Percentiles rank a stretch among this genome's conserved stretches.
Conservation (phyloP, 306 rosid species). For the Alnus rubra region DNA sequence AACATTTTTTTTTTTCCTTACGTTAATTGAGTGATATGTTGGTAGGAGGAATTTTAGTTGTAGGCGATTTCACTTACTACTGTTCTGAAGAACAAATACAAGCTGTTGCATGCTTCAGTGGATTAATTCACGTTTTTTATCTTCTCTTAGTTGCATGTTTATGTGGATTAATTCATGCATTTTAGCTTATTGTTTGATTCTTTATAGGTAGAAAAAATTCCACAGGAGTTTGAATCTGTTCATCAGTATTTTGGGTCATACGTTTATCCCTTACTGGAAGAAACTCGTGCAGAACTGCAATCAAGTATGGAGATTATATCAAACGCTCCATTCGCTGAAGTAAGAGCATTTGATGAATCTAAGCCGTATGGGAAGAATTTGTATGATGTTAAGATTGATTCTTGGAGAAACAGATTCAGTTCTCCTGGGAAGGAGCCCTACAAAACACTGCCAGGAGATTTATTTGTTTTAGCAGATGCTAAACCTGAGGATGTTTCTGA, state of each 20-base stretch:
- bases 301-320: conserved; percentile 52
- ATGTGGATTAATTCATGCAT: no score
- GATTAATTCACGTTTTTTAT: no score
- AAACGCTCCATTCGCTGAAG: conserved; percentile 51
- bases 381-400: conserved; percentile 42
- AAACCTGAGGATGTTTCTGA: conserved; percentile 76
- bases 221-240: conserved; percentile 40
- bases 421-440: conserved; percentile 53
- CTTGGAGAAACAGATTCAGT: conserved; percentile 50
- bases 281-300: conserved; percentile 55
- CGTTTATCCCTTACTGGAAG: conserved; percentile 60
- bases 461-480: conserved; percentile 54
- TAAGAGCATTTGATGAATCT: conserved; percentile 33
- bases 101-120: no score
- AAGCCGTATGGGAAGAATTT: conserved; percentile 14
- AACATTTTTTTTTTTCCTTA: no score
- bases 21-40: no score
- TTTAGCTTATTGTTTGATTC: no score
- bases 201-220: conserved; percentile 52
- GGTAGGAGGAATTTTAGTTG: no score
- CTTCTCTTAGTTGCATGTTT: no score
- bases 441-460: conserved; percentile 64
- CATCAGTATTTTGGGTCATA: conserved; percentile 47
- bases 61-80: no score
- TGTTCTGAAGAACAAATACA: no score